Conservation (phyloP, 805 yeast species). For the Priceomyces melissophilus region DNA sequence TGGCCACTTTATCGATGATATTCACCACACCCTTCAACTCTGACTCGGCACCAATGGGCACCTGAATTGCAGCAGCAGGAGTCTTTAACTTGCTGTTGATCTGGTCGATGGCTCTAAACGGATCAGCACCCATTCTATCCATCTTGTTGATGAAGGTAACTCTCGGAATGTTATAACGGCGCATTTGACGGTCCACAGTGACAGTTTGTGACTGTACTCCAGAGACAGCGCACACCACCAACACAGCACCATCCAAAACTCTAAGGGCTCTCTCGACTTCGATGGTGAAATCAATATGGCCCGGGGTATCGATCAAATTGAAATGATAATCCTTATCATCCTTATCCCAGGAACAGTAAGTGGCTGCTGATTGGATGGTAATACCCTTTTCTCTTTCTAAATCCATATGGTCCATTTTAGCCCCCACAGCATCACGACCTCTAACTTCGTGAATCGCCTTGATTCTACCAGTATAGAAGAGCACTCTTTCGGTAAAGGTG, state of each 20-base stretch:
- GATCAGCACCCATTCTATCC: constrained; percentile 99
- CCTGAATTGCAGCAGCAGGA: constrained; percentile 97
- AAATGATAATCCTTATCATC: constrained; percentile 69
- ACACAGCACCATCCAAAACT: constrained; percentile 96
- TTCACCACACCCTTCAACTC: constrained; percentile 86
- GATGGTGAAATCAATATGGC: constrained; percentile 97
- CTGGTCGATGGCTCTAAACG: constrained; percentile 92
- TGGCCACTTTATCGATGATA: constrained; percentile 80
- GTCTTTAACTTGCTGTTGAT: constrained; percentile 81
- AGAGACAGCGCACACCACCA: constrained; percentile 96
- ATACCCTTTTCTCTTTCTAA: constrained; percentile 98
- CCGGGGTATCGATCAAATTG: constrained; percentile 97
- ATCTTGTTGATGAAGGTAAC: constrained; percentile 94
- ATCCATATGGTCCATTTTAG: constrained; percentile 99
- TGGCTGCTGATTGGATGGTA: constrained; percentile 98
- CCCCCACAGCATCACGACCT: constrained; percentile 97
- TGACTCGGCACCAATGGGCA: constrained; percentile 93
- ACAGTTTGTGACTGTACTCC: constrained; percentile 99
- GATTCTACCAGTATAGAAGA: constrained; percentile 94
- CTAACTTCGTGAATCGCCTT: constrained; percentile 95
- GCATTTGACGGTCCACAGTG: constrained; percentile 98
- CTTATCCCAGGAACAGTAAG: constrained; percentile 95
- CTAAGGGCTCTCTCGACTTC: constrained; percentile 99
- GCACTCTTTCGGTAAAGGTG: constrained; percentile 95
- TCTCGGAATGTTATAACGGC: constrained; percentile 95